Conservation (phyloP, 2,329 filamentous ascomycete genomes). For the Cercospora beticola region DNA sequence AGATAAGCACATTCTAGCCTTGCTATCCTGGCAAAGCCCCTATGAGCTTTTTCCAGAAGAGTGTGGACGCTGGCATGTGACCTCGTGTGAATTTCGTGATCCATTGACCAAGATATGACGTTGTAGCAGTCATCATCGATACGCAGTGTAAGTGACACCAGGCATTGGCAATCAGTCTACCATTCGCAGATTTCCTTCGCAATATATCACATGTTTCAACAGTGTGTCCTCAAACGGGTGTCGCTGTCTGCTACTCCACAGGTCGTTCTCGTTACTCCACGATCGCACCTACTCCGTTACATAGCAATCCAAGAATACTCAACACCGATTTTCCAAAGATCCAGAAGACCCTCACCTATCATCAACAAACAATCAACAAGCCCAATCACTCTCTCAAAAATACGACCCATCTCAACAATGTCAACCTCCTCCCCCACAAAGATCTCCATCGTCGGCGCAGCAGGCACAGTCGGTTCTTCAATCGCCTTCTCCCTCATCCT, state of each 20-base stretch:
- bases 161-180: not conserved
- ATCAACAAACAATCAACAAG: not conserved
- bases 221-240: not conserved
- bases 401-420: conserved; percentile 8
- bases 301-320: not conserved
- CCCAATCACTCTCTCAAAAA: not conserved
- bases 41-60: not conserved
- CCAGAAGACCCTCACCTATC: not conserved
- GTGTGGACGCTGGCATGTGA: not conserved
- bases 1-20: not conserved
- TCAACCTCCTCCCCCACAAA: conserved; percentile 3
- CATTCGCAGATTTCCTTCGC: not conserved
- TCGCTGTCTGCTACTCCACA: not conserved
- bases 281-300: not conserved
- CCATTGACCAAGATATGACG: not conserved
- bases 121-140: conserved; percentile 7
- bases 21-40: not conserved
- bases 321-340: not conserved
- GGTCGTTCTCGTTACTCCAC: not conserved
- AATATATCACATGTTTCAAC: not conserved
- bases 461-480: conserved; percentile 53
- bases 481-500: conserved; percentile 55
- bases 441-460: conserved; percentile 54
- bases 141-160: not conserved
- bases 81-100: not conserved